These are phyloP conservation scores for Sugiyamaella lignohabitans DNA, from an alignment of 805 yeast genomes.

Conservation along the genomic window DNA sequence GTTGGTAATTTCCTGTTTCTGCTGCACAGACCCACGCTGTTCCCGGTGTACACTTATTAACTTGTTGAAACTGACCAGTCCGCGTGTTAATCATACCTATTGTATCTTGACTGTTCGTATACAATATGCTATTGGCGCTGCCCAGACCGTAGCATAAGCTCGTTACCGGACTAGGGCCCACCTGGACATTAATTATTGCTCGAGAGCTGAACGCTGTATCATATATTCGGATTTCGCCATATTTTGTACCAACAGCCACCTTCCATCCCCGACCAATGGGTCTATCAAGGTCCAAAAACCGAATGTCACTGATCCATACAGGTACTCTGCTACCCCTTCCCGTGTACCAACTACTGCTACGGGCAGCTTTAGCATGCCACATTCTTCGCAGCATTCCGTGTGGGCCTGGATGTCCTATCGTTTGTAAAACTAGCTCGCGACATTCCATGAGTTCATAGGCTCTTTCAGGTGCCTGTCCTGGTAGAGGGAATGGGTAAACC, in stretches of 20 bases:
- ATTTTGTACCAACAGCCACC: conserved; percentile 58
- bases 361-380: conserved; percentile 70
- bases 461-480: not conserved
- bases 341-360: conserved; percentile 60
- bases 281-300: conserved; percentile 36
- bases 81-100: not conserved
- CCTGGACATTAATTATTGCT: conserved; percentile 13
- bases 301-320: conserved; percentile 61
- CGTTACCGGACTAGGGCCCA: not conserved
- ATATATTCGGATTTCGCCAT: conserved; percentile 63
- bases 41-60: not conserved
- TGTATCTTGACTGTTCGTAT: not conserved
- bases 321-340: conserved; percentile 77
- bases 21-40: not conserved
- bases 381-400: conserved; percentile 23
- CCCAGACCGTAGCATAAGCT: not conserved
- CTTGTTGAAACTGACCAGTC: not conserved
- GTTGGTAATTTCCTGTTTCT: not conserved
- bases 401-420: not conserved
- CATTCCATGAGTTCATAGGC: not conserved
- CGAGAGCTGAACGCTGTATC: conserved; percentile 39
- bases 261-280: conserved; percentile 39
- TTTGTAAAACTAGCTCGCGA: not conserved
- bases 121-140: not conserved
- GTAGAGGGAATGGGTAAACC: conserved; percentile 1